These are phyloP conservation scores for Quercus tomentella DNA, from an alignment of 331 rosid genomes.

Conservation along the genomic window DNA sequence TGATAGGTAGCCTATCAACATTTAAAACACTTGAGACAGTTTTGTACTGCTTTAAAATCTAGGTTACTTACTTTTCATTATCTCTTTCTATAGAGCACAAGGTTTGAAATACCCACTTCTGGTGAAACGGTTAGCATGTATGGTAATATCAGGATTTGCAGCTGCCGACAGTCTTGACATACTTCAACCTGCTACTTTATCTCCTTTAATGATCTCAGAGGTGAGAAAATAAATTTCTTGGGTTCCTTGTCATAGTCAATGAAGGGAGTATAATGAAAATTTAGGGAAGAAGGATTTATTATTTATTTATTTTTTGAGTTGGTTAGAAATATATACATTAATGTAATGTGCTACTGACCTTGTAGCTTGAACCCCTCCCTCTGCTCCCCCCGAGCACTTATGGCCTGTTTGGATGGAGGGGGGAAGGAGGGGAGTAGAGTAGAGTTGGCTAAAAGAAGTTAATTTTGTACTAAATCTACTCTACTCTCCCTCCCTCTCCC, in stretches of 20 bases:
- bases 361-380: too few species aligned
- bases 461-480: too few species aligned
- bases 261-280: background rate
- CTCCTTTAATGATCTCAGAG: conserved; percentile 50
- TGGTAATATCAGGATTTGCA: conserved; percentile 70
- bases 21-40: background rate
- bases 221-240: conserved; percentile 26
- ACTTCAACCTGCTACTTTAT: conserved; percentile 81
- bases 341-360: too few species aligned
- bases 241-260: background rate
- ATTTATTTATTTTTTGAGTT: too few species aligned
- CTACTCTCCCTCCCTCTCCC: too few species aligned
- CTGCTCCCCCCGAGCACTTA: too few species aligned
- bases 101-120: conserved; percentile 82
- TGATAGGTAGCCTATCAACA: background rate
- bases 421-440: too few species aligned
- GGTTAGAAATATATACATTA: too few species aligned
- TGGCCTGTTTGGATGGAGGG: too few species aligned
- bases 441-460: too few species aligned
- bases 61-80: background rate
- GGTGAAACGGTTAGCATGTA: conserved; percentile 90
- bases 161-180: conserved; percentile 68
- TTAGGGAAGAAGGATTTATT: background rate
- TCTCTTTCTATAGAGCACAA: conserved; percentile 49
- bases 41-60: background rate